phyloP scores from a whole-genome alignment of 2,329 filamentous ascomycete genomes.

The Chaetomium globosum region DNA sequence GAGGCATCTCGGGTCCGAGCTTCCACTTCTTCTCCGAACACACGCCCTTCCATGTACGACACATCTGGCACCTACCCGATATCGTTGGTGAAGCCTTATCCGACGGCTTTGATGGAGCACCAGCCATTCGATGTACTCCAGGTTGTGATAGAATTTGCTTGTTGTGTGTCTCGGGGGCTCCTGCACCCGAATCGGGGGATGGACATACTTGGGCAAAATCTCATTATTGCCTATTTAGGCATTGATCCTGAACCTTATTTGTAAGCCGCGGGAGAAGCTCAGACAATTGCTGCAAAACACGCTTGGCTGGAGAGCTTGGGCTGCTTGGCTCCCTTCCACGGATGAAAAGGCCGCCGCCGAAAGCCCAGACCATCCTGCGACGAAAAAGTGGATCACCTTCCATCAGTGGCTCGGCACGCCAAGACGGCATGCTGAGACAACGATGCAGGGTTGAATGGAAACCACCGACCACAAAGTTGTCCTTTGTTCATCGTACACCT shows the following conservation, averaged over 20 bases:
- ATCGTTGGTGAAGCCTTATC: not conserved
- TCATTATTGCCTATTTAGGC: not conserved
- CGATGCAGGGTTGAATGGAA: not conserved
- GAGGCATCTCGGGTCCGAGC: not conserved
- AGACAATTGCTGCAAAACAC: not conserved
- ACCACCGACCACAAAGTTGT: not conserved
- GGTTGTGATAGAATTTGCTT: not conserved
- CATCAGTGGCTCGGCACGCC: not conserved
- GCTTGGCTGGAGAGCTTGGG: not conserved
- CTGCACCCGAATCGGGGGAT: not conserved
- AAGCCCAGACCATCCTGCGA: not conserved
- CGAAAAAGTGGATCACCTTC: not conserved
- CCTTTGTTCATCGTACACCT: not conserved
- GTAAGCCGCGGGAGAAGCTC: not conserved
- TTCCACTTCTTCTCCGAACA: not conserved
- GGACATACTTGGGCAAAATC: not conserved
- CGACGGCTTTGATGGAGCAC: not conserved
- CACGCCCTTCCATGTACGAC: not conserved
- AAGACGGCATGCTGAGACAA: conserved; percentile 5
- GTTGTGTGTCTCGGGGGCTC: not conserved
- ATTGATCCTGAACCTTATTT: not conserved
- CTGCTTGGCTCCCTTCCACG: too few species aligned
- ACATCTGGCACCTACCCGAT: not conserved
- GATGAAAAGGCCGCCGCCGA: not conserved
- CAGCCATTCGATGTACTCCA: too few species aligned